Conservation (phyloP, 179 eudicot genomes). For the Heliamphora ciliata region DNA sequence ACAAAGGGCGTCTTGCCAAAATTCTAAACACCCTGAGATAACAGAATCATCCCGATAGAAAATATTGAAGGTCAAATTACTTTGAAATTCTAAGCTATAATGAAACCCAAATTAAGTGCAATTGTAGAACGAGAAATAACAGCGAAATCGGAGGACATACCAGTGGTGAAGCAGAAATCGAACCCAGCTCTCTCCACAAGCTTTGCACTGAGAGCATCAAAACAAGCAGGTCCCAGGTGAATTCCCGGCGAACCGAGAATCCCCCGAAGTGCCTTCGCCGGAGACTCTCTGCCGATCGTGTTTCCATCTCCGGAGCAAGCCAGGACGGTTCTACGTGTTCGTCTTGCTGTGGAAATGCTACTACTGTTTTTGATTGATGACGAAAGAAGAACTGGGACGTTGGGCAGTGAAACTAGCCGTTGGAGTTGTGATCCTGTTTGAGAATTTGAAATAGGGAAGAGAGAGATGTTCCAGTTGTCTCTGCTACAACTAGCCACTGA, state of each 20-base stretch:
- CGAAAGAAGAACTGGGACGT: background rate
- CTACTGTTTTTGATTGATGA: background rate
- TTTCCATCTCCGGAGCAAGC: conserved; percentile 9
- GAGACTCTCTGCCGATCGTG: conserved; percentile 22
- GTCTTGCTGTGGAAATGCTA: background rate
- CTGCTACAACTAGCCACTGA: background rate
- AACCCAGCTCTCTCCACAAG: conserved; percentile 73
- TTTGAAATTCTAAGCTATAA: background rate
- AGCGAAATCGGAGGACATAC: conserved; percentile 25
- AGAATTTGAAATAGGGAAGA: background rate
- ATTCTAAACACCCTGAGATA: too few species aligned
- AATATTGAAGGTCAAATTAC: conserved; percentile 4
- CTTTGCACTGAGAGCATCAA: conserved; percentile 85
- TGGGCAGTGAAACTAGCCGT: conserved; percentile 8
- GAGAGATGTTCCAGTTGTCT: background rate
- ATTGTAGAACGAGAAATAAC: background rate
- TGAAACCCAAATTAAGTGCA: background rate
- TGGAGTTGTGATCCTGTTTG: background rate
- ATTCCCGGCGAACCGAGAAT: conserved; percentile 60
- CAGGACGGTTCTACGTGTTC: background rate
- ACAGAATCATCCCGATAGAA: background rate
- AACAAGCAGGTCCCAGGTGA: conserved; percentile 93
- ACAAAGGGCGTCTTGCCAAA: too few species aligned
- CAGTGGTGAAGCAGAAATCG: conserved; percentile 73
- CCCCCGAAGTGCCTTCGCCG: conserved; percentile 45